Evolutionary conservation across 2,329 filamentous ascomycete species (phyloP), one percentile per base, ranked within the genome.

Genomic region (Lasiodiplodia hormozganensis): DNA sequence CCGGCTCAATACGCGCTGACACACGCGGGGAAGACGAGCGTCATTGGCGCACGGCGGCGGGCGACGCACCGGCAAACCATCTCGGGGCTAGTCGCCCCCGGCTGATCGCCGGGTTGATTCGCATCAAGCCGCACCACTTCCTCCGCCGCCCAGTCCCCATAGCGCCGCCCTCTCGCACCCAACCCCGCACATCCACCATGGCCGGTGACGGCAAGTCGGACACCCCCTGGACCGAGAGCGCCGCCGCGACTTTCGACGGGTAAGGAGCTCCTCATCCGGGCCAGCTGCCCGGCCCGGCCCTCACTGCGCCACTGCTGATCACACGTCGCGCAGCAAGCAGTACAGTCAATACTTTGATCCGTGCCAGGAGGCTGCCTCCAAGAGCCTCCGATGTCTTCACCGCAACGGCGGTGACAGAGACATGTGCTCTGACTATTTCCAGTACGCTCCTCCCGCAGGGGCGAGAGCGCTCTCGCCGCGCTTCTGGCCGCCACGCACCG

Each of bases 381-480:
- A 88, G 76, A 97, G 94, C 81, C 90, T 97, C 73, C 90, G 89
- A 78, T 99, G 96, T 76, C 83, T 99, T 76, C 90, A 94, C 77
- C 88, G 96, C 25, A 99, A 99, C 78, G 90, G 87, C 25, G 94
- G 92, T 16, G 93, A 98, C 77, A 88, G 90, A 72, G 85, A 90
- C n/a, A 92, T 98, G 91, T 99, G 96, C 78, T 86, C 87, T 72
- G 95, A 98, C 79, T 98, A 96, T 78, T 98, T 99, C 77, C 93
- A 97, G 94, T 97, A 79, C 81, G 92, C 43, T n/a, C 81, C 69
- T 52, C 64, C 28, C 36, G 62, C 51, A 18, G 23, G 11, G 18
- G 16, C 60, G 43, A 52, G 60, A 64, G 43, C 47, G 60, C 60
- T 40, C 47, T 51, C 60, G 60, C 43, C 60, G 34, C 36, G 25